phyloP scores from a whole-genome alignment of 2,329 filamentous ascomycete genomes.

The Botryosphaeria dothidea region DNA sequence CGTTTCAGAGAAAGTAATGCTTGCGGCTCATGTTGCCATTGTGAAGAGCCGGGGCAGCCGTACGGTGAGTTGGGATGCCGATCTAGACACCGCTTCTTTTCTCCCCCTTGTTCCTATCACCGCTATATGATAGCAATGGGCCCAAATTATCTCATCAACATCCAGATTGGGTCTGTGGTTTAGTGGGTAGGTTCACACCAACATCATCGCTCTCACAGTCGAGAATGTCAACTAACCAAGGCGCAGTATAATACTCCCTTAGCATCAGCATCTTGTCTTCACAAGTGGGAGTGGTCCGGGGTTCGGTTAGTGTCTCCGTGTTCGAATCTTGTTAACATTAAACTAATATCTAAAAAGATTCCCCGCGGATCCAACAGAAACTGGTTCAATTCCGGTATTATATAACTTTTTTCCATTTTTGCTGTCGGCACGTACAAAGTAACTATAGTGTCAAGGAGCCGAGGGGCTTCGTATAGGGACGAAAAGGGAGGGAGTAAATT shows the following conservation, averaged over 20 bases:
- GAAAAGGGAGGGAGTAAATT: too few relatives aligned
- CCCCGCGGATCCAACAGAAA: background rate
- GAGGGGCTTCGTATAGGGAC: too few relatives aligned
- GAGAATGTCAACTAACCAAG: background rate
- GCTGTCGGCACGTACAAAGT: too few relatives aligned
- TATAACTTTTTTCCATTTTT: background rate
- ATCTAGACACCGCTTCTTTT: too few relatives aligned
- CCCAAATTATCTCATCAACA: background rate
- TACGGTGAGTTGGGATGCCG: background rate
- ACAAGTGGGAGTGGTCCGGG: conserved; percentile 4
- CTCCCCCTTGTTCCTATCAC: background rate
- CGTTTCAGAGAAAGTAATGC: background rate
- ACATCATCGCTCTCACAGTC: background rate
- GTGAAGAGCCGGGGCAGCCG: background rate
- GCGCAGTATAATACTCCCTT: conserved; percentile 5
- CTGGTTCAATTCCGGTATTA: conserved; percentile 6
- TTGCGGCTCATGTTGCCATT: background rate
- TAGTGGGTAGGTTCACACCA: background rate
- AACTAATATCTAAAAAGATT: too few relatives aligned
- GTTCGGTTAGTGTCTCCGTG: too few relatives aligned
- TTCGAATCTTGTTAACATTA: too few relatives aligned
- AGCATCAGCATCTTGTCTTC: background rate
- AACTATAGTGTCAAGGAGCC: too few relatives aligned
- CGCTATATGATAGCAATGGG: background rate
- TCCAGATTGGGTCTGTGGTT: conserved; percentile 1